Percentiles rank a stretch among this genome's conserved stretches.
Evolutionary conservation across 495 filamentous ascomycete genomes (phyloP).

Genomic region (Aspergillus incahuasiensis): DNA sequence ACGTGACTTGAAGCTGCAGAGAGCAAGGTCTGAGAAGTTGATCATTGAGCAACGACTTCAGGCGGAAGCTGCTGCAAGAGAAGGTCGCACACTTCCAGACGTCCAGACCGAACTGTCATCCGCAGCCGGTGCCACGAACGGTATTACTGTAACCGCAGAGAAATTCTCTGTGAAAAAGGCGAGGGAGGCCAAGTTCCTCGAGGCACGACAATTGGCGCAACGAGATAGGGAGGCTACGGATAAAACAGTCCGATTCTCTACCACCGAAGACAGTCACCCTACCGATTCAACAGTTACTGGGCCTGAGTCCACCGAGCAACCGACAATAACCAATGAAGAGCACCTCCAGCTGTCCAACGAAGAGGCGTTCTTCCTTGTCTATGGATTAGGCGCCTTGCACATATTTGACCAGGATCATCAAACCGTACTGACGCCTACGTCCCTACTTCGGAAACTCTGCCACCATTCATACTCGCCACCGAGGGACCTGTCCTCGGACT

Average conservation of each 20-base stretch:
- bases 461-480: constrained; percentile 66
- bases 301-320: constrained; percentile 15
- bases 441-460: constrained; percentile 62
- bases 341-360: constrained; percentile 86
- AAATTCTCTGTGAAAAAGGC: constrained; percentile 42
- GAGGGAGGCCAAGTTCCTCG: constrained; percentile 32
- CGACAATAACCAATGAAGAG: constrained; percentile 65
- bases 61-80: constrained; percentile 51
- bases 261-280: constrained; percentile 53
- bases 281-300: constrained; percentile 24
- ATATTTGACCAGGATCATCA: constrained; percentile 55
- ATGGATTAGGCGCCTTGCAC: constrained; percentile 70
- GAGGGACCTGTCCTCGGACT: constrained; percentile 23
- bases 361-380: constrained; percentile 89
- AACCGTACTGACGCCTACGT: constrained; percentile 28
- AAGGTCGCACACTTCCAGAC: constrained; percentile 17
- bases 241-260: constrained; percentile 63
- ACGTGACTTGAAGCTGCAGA: constrained; percentile 77
- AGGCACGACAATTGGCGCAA: constrained; percentile 21
- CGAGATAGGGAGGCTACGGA: constrained; percentile 28
- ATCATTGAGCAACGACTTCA: constrained; percentile 66
- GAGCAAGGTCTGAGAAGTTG: constrained; percentile 79
- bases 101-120: constrained; percentile 11
- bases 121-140: constrained; percentile 19
- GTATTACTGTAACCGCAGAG: constrained; percentile 20